phyloP scores from a whole-genome alignment of 371 early-diverging fungal species.

The Mortierella sp. region DNA sequence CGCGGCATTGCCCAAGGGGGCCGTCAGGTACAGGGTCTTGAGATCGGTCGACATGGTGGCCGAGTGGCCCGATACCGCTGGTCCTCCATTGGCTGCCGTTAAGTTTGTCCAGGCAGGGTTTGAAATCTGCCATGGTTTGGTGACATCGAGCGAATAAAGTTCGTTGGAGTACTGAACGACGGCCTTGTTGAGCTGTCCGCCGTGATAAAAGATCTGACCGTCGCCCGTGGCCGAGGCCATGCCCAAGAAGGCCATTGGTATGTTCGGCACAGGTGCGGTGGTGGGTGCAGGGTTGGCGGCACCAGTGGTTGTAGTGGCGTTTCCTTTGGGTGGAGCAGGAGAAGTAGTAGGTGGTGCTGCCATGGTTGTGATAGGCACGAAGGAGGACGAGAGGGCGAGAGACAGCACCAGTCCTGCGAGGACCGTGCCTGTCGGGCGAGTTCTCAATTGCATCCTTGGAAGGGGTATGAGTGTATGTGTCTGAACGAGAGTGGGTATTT shows the following conservation, averaged over 20 bases:
- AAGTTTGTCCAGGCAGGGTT: conserved; percentile 43
- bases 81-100: conserved; percentile 22
- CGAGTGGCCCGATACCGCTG: conserved; percentile 27
- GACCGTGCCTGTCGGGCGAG: neutral
- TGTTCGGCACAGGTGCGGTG: neutral
- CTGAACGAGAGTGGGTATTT: neutral
- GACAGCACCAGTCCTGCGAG: conserved; percentile 9
- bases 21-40: conserved; percentile 25
- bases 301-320: neutral
- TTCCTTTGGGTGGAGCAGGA: neutral
- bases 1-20: conserved; percentile 4
- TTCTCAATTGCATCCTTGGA: neutral
- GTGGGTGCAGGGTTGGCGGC: neutral
- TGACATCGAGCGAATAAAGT: conserved; percentile 36
- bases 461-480: neutral
- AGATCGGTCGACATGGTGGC: conserved; percentile 39
- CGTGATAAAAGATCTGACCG: conserved; percentile 28
- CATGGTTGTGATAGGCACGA: neutral
- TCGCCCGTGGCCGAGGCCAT: conserved; percentile 28
- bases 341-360: neutral
- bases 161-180: conserved; percentile 21
- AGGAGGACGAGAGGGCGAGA: neutral
- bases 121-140: conserved; percentile 24
- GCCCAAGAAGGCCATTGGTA: conserved; percentile 25
- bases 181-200: conserved; percentile 39